These are phyloP conservation scores for Glonium stellatum DNA, from an alignment of 495 filamentous ascomycete species.

Conservation along the genomic window DNA sequence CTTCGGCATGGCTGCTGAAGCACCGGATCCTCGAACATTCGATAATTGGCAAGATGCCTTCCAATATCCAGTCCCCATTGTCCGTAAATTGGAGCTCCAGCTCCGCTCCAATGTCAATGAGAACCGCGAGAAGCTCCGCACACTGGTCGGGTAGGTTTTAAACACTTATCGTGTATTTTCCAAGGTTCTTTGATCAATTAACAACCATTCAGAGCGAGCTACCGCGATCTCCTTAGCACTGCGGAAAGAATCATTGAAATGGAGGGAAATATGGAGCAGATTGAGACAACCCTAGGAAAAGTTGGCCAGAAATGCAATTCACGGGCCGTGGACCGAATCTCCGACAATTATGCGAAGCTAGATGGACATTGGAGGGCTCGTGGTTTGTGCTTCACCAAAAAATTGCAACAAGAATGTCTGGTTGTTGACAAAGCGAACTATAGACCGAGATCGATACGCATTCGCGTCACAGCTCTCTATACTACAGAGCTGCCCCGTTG, in stretches of 20 bases:
- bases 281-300: constrained; percentile 61
- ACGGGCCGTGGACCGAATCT: constrained; percentile 60
- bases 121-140: constrained; percentile 81
- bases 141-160: constrained; percentile 68
- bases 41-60: constrained; percentile 63
- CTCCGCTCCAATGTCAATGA: constrained; percentile 61
- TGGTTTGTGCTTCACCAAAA: constrained; percentile 40
- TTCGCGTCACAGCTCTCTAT: constrained; percentile 57
- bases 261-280: constrained; percentile 66
- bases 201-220: constrained; percentile 57
- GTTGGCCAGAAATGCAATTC: constrained; percentile 76
- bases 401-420: constrained; percentile 9
- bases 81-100: constrained; percentile 57
- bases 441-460: constrained; percentile 48
- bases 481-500: constrained; percentile 51
- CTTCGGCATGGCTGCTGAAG: constrained; percentile 48
- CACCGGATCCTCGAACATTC: constrained; percentile 52
- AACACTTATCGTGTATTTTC: neutral
- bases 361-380: constrained; percentile 36
- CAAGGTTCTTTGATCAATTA: constrained; percentile 5
- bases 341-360: constrained; percentile 54
- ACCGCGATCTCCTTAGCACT: constrained; percentile 85
- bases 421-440: constrained; percentile 29
- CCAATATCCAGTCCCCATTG: constrained; percentile 56
- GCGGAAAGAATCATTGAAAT: constrained; percentile 88